A percentile compares a stretch with the other conserved stretches of the same genome.
Evolutionary conservation across 768 basidiomycete genomes (phyloP).

Genomic region (Xanthoconium purpureum): DNA sequence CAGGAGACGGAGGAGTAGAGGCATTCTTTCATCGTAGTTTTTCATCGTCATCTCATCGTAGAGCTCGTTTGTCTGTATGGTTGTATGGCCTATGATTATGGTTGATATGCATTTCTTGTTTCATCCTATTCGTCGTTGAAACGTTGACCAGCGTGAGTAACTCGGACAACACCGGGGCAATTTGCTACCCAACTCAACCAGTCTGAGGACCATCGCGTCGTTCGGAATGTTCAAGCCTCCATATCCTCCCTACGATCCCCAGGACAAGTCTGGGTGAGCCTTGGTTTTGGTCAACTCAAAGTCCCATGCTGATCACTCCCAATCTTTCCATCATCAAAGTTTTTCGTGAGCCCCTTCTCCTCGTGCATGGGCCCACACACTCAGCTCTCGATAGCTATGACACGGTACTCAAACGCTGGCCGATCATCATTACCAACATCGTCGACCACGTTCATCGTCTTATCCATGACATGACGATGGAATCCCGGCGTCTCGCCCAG

Average conservation of each 20-base stretch:
- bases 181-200: background rate
- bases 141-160: too few relatives aligned
- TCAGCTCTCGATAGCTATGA: conserved; percentile 52
- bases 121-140: too few relatives aligned
- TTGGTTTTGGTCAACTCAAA: background rate
- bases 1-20: conserved; percentile 6
- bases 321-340: conserved; percentile 33
- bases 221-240: conserved; percentile 46
- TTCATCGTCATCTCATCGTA: background rate
- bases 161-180: background rate
- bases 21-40: background rate
- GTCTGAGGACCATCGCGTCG: background rate
- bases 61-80: background rate
- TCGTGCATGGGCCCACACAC: background rate
- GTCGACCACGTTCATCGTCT: conserved; percentile 73
- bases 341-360: conserved; percentile 51
- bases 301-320: background rate
- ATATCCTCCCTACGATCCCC: conserved; percentile 71
- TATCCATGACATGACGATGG: conserved; percentile 59
- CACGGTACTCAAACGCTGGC: conserved; percentile 78
- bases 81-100: conserved; percentile 4
- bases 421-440: conserved; percentile 76
- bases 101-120: background rate
- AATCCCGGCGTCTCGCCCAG: conserved; percentile 25
- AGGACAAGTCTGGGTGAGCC: conserved; percentile 59